Evolutionary conservation across 768 basidiomycete genomes (phyloP), one percentile per base, ranked within the genome.

Genomic region (Boletellus ananas): DNA sequence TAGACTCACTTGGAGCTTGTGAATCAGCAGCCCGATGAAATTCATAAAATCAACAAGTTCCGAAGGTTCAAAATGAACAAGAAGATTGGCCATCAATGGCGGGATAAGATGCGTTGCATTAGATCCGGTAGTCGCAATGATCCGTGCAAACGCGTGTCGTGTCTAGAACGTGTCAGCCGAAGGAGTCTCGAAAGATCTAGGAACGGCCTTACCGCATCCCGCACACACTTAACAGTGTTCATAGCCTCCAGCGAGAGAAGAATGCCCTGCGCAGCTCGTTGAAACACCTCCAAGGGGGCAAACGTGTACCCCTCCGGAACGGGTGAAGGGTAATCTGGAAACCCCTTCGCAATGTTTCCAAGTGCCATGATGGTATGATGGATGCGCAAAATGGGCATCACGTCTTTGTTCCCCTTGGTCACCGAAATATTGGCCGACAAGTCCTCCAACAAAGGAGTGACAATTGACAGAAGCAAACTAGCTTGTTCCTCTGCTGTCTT

Each of bases 1-100:
- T 40, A 42, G 20, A 54, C 67, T 47, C 52, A 93, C 94, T 76
- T 92, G 90, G 47, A 98, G 79, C 64, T 90, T 90, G 66, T 95
- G 92, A 45, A 94, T 85, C 46, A 97, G 73, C 9, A 96, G 74
- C 7, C 87, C 87, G 47, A 99, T 87, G 74, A 99, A 98, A 61
- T 86, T 88, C 78, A 98, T 86, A 61, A 98, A 95, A 63, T 99
- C 96, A 25, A 88, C 85, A 50, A 99, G 73, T 67, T 99, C 96
- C 7, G 86, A 80, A 1, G 93, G 87, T 57, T 96, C 92, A 61
- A 94, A 94, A 58, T 95, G 90, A 3, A 84, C 79, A 44, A 98
- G 80, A n/a, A 98, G 80, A 64, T 90, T 87, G 39, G 80, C 77
- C 83, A 97, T 97, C 40, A 99, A 76, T 20, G 85, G 76, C 3